These are phyloP conservation scores for Rhizopus delemar DNA, from an alignment of 371 early-diverging fungal species.

Conservation along the genomic window DNA sequence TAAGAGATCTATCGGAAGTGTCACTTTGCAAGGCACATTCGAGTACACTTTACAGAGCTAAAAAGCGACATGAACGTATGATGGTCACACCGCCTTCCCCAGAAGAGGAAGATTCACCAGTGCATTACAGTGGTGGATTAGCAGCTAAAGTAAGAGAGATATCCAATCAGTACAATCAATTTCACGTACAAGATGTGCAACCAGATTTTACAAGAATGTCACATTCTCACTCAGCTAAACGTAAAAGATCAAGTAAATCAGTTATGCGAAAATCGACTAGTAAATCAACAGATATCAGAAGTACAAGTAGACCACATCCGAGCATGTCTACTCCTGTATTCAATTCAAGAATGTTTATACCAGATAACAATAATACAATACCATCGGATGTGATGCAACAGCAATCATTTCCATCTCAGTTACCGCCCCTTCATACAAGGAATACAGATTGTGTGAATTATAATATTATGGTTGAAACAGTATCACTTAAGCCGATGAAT, in stretches of 20 bases:
- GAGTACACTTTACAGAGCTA: conserved; percentile 53
- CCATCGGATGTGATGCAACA: not conserved
- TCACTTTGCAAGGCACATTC: conserved; percentile 58
- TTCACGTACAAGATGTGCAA: conserved; percentile 11
- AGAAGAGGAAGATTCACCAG: conserved; percentile 27
- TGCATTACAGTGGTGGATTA: conserved; percentile 19
- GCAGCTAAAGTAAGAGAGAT: conserved; percentile 30
- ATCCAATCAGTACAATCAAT: conserved; percentile 9
- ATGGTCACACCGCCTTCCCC: conserved; percentile 46
- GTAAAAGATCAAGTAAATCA: conserved; percentile 18
- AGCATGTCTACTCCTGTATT: conserved; percentile 30
- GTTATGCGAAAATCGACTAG: not conserved
- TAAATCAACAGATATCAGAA: conserved; percentile 7
- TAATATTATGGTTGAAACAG: conserved; percentile 28
- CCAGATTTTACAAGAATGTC: conserved; percentile 21
- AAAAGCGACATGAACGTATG: conserved; percentile 44
- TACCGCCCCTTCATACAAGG: conserved; percentile 26
- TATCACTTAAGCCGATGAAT: conserved; percentile 21
- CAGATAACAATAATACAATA: not conserved
- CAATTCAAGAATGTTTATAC: not conserved
- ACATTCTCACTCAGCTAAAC: conserved; percentile 23
- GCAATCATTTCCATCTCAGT: conserved; percentile 20
- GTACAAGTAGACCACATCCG: conserved; percentile 7
- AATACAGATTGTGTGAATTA: not conserved
- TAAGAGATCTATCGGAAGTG: conserved; percentile 40